Conservation (phyloP, 345 rosid species). For the Kernera saxatilis region DNA sequence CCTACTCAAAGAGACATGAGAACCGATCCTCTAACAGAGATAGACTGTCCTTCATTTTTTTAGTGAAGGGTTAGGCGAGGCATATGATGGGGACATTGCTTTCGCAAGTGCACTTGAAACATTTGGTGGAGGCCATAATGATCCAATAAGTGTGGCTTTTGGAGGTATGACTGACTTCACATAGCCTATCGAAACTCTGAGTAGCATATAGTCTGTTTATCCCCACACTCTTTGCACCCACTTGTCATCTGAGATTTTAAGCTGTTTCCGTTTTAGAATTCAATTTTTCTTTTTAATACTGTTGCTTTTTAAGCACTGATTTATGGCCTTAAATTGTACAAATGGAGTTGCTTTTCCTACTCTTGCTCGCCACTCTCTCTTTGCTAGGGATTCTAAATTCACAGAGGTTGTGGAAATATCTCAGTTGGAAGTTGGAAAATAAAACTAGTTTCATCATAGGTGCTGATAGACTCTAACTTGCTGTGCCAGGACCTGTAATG, state of each 20-base stretch:
- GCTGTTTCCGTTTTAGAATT: background rate
- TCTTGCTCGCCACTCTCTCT: background rate
- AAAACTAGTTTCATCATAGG: background rate
- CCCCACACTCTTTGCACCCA: background rate
- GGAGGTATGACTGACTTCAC: slow-evolving; percentile 56
- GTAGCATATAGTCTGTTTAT: background rate
- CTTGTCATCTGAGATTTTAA: background rate
- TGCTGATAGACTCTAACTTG: slow-evolving; percentile 21
- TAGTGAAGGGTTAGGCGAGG: slow-evolving; percentile 99
- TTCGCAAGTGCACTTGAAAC: slow-evolving; percentile 96
- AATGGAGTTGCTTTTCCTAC: background rate
- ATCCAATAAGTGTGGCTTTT: slow-evolving; percentile 96
- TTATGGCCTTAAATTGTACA: background rate
- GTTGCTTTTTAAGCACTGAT: background rate
- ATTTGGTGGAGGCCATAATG: slow-evolving; percentile 99
- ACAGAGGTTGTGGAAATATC: background rate
- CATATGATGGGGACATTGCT: slow-evolving; percentile 92
- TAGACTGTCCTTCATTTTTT: slow-evolving; percentile 12
- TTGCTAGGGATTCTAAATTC: slow-evolving; percentile 1
- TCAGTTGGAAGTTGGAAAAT: background rate
- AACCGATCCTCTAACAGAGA: background rate
- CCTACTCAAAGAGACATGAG: background rate
- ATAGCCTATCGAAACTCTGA: background rate
- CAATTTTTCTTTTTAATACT: background rate
- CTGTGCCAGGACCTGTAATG: slow-evolving; percentile 87